Evolutionary conservation across 2,329 filamentous ascomycete genomes (phyloP), one percentile per base, ranked within the genome.

Genomic region (Xylariaceae sp.): DNA sequence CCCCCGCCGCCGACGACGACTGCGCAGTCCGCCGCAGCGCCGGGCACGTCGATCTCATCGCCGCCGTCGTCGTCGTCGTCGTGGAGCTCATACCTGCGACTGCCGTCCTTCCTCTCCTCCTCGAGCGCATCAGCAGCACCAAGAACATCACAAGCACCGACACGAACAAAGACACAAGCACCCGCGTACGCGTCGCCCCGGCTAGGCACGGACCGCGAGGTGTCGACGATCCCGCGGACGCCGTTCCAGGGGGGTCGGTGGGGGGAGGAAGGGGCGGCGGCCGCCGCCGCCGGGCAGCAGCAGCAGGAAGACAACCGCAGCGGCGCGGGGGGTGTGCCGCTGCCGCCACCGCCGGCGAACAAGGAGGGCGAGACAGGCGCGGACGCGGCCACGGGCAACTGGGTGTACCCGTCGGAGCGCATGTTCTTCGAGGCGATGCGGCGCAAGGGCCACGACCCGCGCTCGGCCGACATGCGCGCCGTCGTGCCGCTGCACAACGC

Each of bases 351-450:
- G 12, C 42, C 58, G 1, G 51, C 83, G 11, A 94, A 94, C 60
- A 71, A 75, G 40, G 87, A 95, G 61, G 63, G 74, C 41, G 88
- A 94, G 56, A 83, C 81, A 0, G 82, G 83, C 41, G 70, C 77
- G 15, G 79, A 86, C 50, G 65, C 70, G 32, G 56, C 64, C 23
- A 75, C 76, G 0, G 90, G 90, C 1, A 94, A 95, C 58, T 98
- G 92, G 92, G 81, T 98, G 40, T 98, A 98, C 60, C 92, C 92
- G 0, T 92, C 84, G 0, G 90, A 96, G 59, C 83, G 85, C 54
- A 94, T 95, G 79, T 98, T 98, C 69, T 96, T 96, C 64, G 85
- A 94, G 30, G 92, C 92, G 28, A 90, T 98, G 78, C 78, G 83
- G 67, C 81, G 90, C 55, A 98, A 98, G 61, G 83, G 81, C 27